Base-by-base conservation (phyloP, 1,139 yeast species). In the Yamadazyma taylorii region DNA sequence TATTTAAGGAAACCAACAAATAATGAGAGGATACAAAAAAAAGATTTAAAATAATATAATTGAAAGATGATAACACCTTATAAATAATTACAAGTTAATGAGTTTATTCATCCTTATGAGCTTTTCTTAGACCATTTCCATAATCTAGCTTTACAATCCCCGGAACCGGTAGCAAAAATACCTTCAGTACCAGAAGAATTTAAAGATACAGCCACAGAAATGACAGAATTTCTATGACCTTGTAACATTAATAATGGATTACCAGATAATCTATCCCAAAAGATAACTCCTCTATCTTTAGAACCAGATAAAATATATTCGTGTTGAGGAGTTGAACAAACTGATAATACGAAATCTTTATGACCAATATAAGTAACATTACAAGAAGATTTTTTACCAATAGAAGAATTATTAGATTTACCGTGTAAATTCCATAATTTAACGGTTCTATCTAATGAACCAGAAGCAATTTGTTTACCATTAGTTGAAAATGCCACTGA, bases 211-310 rank as follows among this genome's bases (percentile, higher is more conserved):
- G 96, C 92, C 29, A 92, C 97, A 36, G 95, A 83, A 48, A 92
- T 92, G 36, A 92, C 98, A 17, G 96, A 86, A 68, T 92, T 92
- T 61, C 95, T 82, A 64, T 92, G 98, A 24, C 98, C 97, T 67
- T 90, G 97, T 51, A 92, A 75, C 96, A 90, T 88, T 58, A 92
- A 75, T 62, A 89, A 81, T 43, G 96, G 96, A 63, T 88, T 92
- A 48, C 97, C 97, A 12, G 92, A 79, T 35, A 75, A 72, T 53
- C 92, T 94, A 59, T 92, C 97, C 98, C 98, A 92, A 72, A 92
- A 86, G 46, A 90, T 85, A 37, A 92, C 97, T 37, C 97, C 96
- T 56, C 97, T 84, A 66, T 92, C 98, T 64, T 92, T 92, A 19
- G 97, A 88, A 39, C 97, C 98, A 1, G 96, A 86, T 44, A 92